Conservation (phyloP, 768 basidiomycete genomes). For the Myochromella boudieri region DNA sequence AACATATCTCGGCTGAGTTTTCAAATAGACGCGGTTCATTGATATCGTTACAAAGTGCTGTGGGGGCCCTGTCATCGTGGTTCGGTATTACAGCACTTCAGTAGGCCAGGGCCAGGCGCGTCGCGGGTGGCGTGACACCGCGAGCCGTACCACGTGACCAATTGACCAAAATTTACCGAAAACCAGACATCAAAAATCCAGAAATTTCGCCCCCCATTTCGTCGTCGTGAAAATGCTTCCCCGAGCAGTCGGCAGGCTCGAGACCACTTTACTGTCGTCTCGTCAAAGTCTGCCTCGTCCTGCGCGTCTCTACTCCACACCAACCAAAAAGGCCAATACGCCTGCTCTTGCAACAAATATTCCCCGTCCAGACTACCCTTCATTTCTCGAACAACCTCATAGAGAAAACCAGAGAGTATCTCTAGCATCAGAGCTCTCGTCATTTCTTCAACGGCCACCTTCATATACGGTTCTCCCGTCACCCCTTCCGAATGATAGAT, state of each 20-base stretch:
- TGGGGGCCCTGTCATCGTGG: too few species aligned
- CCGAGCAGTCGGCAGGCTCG: conserved; percentile 35
- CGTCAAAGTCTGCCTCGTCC: conserved; percentile 68
- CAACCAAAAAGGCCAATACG: conserved; percentile 54
- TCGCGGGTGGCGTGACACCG: not conserved
- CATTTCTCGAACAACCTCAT: conserved; percentile 25
- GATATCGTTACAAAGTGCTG: too few species aligned
- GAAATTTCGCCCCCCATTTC: not conserved
- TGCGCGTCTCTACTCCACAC: conserved; percentile 68
- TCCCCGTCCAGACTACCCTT: conserved; percentile 37
- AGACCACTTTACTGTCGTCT: conserved; percentile 57
- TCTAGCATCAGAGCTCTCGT: conserved; percentile 38
- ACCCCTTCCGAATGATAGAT: conserved; percentile 54
- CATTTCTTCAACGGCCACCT: conserved; percentile 47
- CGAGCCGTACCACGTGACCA: too few species aligned
- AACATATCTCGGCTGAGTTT: too few species aligned
- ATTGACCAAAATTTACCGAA: conserved; percentile 1
- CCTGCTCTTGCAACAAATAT: conserved; percentile 49
- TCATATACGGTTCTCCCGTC: conserved; percentile 64
- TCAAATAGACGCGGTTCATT: too few species aligned
- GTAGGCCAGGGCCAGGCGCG: not conserved
- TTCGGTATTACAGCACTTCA: too few species aligned
- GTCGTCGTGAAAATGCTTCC: conserved; percentile 34
- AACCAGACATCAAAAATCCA: too few species aligned
- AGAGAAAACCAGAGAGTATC: conserved; percentile 6